phyloP scores from a whole-genome alignment of 345 rosid species.

The Populus ilicifolia region DNA sequence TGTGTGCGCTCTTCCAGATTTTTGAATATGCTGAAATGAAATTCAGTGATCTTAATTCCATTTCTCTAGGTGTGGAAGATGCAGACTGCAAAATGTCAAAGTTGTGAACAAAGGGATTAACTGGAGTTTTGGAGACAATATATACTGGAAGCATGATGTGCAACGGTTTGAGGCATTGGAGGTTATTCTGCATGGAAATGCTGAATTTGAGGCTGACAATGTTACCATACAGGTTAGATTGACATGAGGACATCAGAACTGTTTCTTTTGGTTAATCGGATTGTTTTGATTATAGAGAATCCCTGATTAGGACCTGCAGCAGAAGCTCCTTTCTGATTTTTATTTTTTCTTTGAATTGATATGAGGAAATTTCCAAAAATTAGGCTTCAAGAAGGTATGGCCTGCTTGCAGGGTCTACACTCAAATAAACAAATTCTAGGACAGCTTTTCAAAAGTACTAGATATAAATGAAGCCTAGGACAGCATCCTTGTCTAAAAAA shows the following conservation, averaged over 20 bases:
- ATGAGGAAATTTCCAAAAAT: not conserved
- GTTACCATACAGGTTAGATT: constrained; percentile 64
- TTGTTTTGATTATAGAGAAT: not conserved
- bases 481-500: not conserved
- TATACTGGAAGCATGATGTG: constrained; percentile 86
- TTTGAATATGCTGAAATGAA: not conserved
- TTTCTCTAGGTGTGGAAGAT: constrained; percentile 74
- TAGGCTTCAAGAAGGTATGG: not conserved
- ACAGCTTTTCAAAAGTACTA: not conserved
- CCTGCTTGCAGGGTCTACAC: not conserved
- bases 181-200: constrained; percentile 77
- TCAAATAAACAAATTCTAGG: not conserved
- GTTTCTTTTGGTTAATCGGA: not conserved
- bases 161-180: constrained; percentile 58
- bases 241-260: not conserved
- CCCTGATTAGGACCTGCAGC: not conserved
- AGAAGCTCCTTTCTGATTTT: not conserved
- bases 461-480: not conserved
- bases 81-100: constrained; percentile 67
- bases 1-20: constrained; percentile 6
- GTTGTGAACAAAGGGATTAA: constrained; percentile 73
- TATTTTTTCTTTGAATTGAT: not conserved
- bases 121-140: constrained; percentile 64
- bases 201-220: constrained; percentile 80
- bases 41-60: constrained; percentile 1